phyloP scores from a whole-genome alignment of 179 eudicot genomes.

The Camellia oleifera region DNA sequence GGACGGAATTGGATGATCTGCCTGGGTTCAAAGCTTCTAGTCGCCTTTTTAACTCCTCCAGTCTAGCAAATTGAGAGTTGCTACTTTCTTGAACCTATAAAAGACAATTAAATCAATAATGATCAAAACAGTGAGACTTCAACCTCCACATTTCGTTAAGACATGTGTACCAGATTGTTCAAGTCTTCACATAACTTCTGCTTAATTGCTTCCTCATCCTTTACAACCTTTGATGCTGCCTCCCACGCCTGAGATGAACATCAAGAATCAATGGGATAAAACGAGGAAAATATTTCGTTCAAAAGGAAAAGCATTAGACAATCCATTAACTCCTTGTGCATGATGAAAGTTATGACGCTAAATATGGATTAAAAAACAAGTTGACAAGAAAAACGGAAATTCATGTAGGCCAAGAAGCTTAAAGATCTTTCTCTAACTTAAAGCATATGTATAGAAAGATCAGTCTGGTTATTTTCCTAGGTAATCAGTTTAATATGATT shows the following conservation, averaged over 20 bases:
- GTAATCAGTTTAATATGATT: slow-evolving; percentile 1
- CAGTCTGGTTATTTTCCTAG: not conserved
- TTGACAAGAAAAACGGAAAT: not conserved
- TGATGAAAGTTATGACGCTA: not conserved
- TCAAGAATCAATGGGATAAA: not conserved
- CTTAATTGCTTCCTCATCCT: slow-evolving; percentile 86
- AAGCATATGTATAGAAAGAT: not conserved
- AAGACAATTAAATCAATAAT: not conserved
- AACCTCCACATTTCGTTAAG: not conserved
- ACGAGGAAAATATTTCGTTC: not conserved
- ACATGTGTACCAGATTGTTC: slow-evolving; percentile 58
- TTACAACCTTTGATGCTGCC: slow-evolving; percentile 70
- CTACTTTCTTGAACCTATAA: slow-evolving; percentile 84
- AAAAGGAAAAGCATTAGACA: not conserved
- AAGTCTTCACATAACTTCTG: slow-evolving; percentile 92
- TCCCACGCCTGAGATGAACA: slow-evolving; percentile 67
- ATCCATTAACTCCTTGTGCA: not conserved
- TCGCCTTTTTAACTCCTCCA: slow-evolving; percentile 86
- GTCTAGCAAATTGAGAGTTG: slow-evolving; percentile 63
- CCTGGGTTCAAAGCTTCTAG: slow-evolving; percentile 88
- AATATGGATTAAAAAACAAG: not conserved
- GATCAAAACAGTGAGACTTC: not conserved
- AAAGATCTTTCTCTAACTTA: not conserved
- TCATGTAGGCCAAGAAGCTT: slow-evolving; percentile 10
- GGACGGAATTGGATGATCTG: slow-evolving; percentile 41